These are phyloP conservation scores for Trichoderma oligosporum DNA, from an alignment of 2,329 filamentous ascomycete species.

Conservation along the genomic window DNA sequence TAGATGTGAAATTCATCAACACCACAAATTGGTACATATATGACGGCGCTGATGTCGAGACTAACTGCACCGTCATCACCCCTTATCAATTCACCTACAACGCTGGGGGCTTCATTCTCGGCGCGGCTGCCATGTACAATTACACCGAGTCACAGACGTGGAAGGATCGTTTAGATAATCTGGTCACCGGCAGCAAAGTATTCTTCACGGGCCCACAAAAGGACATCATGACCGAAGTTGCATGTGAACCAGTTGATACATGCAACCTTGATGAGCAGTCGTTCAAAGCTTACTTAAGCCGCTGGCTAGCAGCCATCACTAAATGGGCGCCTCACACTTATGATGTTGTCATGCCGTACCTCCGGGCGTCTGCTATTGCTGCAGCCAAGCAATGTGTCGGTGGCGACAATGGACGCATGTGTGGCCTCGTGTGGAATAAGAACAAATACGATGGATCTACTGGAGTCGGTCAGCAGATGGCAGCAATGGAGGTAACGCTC, in stretches of 20 bases:
- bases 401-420: constrained; percentile 54
- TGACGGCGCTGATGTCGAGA: constrained; percentile 56
- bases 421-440: constrained; percentile 57
- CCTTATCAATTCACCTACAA: constrained; percentile 69
- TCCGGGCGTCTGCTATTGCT: constrained; percentile 53
- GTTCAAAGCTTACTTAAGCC: constrained; percentile 60
- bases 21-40: constrained; percentile 54
- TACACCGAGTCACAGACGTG: constrained; percentile 51
- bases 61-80: constrained; percentile 56
- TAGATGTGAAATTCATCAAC: constrained; percentile 54
- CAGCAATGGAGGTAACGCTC: constrained; percentile 61
- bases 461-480: constrained; percentile 69
- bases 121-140: constrained; percentile 67
- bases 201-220: constrained; percentile 53
- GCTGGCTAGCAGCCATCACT: constrained; percentile 59
- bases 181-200: constrained; percentile 51
- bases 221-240: constrained; percentile 61
- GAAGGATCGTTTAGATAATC: constrained; percentile 54
- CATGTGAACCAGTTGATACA: constrained; percentile 58
- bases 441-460: constrained; percentile 54
- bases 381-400: constrained; percentile 57
- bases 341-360: constrained; percentile 48
- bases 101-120: constrained; percentile 61
- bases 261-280: constrained; percentile 62
- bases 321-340: constrained; percentile 61